Base-by-base conservation (phyloP, 169 alveolate genomes). In the Plasmodium relictum region DNA sequence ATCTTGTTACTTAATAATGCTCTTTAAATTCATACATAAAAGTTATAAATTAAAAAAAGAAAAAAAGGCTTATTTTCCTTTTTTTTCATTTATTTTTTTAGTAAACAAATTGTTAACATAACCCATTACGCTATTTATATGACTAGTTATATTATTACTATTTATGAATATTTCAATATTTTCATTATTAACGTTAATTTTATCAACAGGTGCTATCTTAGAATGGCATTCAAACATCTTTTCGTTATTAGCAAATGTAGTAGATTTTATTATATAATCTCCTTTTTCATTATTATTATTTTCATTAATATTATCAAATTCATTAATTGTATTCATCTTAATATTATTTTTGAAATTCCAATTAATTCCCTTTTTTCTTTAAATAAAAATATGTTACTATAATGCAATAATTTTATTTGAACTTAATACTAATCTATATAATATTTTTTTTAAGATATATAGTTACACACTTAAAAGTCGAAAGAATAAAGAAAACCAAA, bases 201-300 rank as follows among this genome's bases (percentile, higher is more conserved):
- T 41, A 8, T 70, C 74, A 41, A 69, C 22, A 20, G 91, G 18
- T 7, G 31, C 52, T 10, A 85, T 48, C 4, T 52, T 66, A 22
- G 91, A 85, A 22, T 72, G 69, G 42, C 91, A 85, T 52, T 85
- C 83, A 18, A 69, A 85, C 24, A 54, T 26, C 86, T 85, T 85
- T 69, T 70, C 86, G 9, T 50, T 78, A 85, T 85, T 85, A 61
- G 69, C 42, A 65, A 56, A 85, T n/a, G 91, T 85, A 16, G 72
- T 70, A 22, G 87, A 68, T 44, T 69, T 44, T 45, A 85, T 59
- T 70, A 85, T 31, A 26, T 41, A 69, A 41, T 85, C 74, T 31
- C 74, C 37, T n/a, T 63, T 22, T 42, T 44, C 74, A n/a, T 59
- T 74, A 62, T 66, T 54, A 66, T n/a, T 52, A 44, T 61, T 24